Conservation (phyloP, 768 basidiomycete species). For the Lactarius sp. region DNA sequence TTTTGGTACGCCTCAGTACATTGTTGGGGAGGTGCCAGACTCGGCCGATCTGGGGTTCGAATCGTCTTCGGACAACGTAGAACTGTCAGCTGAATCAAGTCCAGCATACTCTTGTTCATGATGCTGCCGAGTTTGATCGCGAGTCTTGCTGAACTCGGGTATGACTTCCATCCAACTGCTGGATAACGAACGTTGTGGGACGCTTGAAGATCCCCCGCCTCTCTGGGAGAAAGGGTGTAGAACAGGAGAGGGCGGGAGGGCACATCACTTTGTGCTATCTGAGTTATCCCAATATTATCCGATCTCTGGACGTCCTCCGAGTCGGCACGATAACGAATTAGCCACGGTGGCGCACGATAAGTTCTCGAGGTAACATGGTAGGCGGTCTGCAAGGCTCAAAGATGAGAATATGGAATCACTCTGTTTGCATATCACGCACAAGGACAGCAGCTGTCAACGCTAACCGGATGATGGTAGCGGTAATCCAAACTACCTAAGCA, state of each 20-base stretch:
- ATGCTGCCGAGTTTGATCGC: not conserved
- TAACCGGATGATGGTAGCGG: slow-evolving; percentile 48
- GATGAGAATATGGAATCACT: not conserved
- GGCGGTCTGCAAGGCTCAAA: slow-evolving; percentile 1
- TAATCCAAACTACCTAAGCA: slow-evolving; percentile 51
- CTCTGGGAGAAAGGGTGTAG: slow-evolving; percentile 2
- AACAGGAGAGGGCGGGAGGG: slow-evolving; percentile 8
- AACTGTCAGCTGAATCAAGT: slow-evolving; percentile 4
- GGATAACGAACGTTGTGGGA: slow-evolving; percentile 12
- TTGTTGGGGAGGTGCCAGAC: not conserved
- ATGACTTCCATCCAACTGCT: slow-evolving; percentile 13
- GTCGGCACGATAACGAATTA: not conserved
- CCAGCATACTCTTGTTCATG: slow-evolving; percentile 4
- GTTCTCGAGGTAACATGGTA: slow-evolving; percentile 3
- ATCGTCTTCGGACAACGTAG: slow-evolving; percentile 19
- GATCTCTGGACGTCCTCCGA: slow-evolving; percentile 4
- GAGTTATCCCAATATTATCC: slow-evolving; percentile 3
- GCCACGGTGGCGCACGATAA: not conserved
- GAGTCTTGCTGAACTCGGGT: slow-evolving; percentile 15
- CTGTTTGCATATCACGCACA: slow-evolving; percentile 39
- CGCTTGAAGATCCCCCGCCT: not conserved
- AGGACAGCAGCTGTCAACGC: slow-evolving; percentile 46
- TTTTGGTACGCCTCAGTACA: slow-evolving; percentile 6
- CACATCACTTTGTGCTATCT: not conserved
- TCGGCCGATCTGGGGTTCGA: slow-evolving; percentile 8